Base-by-base conservation (phyloP, 208 protist species). In the Wallacemonas sp. region DNA sequence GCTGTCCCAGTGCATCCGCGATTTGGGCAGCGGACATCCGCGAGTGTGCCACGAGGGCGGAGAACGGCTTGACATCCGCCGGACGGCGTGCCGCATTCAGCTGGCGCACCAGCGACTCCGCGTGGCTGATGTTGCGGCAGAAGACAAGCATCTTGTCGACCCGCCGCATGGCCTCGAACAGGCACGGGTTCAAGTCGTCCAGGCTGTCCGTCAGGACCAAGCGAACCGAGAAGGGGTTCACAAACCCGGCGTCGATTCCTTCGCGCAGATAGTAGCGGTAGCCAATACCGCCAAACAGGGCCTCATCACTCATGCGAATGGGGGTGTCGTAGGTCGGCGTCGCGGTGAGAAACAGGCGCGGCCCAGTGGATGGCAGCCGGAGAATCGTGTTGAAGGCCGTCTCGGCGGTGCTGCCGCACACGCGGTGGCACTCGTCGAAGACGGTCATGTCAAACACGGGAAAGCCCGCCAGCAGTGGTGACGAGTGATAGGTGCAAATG, bases 381-480 rank as follows among this genome's bases (percentile, higher is more conserved):
- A 92, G 82, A 57, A 89, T 67, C 16, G 69, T 82, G 69, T 92
- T 92, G 75, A 92, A 92, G 25, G 80, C 76, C 23, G 86, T 89
- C n/a, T 68, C 36, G 14, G 59, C 49, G 1, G 57, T 32, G 70
- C 82, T 92, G 63, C 86, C 86, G 65, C 86, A 92, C 25, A 89
- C 86, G 41, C 86, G 86, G 67, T 92, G 86, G 63, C 86, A 92
- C 74, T 92, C 86, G 65, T 92, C 86, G 66, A 92, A 92, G 3
- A 92, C 69, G 11, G 76, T 82, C 22, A 92, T 61, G 61, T 52
- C 68, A 61, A 92, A 92, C 12, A 64, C 59, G 23, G 67, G 71
- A 1, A 89, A 28, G 11, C 66, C 65, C 18, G 75, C 67, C 14
- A 92, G 59, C 25, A 92, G 72, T 23, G 79, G 78, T 14, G 86